Evolutionary conservation across 2,329 filamentous ascomycete species (phyloP).

Genomic region (Teratosphaeria viscida): DNA sequence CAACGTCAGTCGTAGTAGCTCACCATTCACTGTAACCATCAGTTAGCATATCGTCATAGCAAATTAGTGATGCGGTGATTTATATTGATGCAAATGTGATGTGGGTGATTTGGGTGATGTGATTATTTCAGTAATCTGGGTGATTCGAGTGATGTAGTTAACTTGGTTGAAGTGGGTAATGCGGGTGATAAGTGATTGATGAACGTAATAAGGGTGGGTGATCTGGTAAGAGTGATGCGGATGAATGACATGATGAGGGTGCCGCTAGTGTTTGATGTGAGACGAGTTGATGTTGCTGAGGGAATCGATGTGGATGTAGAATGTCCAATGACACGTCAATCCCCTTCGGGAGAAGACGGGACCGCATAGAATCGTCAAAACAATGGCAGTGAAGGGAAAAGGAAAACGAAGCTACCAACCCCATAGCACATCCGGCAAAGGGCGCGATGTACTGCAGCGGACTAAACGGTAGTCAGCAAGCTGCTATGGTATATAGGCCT

Average conservation of each 20-base stretch:
- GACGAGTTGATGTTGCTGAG: background rate
- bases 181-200: too few species aligned
- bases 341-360: too few species aligned
- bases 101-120: background rate
- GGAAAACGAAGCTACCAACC: background rate
- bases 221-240: too few species aligned
- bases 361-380: too few species aligned
- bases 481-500: background rate
- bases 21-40: background rate
- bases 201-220: too few species aligned
- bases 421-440: conserved; percentile 58
- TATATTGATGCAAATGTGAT: background rate
- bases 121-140: too few species aligned
- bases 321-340: background rate
- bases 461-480: conserved; percentile 5
- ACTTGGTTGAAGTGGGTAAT: too few species aligned
- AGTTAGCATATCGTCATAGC: background rate
- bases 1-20: background rate
- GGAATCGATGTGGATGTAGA: background rate
- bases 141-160: too few species aligned
- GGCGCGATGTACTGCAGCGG: conserved; percentile 90
- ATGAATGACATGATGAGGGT: background rate
- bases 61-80: background rate
- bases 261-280: background rate
- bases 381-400: background rate